Evolutionary conservation across 1,284 basidiomycete genomes (phyloP), one percentile per base, ranked within the genome.

Genomic region (Cryptococcus sp.): DNA sequence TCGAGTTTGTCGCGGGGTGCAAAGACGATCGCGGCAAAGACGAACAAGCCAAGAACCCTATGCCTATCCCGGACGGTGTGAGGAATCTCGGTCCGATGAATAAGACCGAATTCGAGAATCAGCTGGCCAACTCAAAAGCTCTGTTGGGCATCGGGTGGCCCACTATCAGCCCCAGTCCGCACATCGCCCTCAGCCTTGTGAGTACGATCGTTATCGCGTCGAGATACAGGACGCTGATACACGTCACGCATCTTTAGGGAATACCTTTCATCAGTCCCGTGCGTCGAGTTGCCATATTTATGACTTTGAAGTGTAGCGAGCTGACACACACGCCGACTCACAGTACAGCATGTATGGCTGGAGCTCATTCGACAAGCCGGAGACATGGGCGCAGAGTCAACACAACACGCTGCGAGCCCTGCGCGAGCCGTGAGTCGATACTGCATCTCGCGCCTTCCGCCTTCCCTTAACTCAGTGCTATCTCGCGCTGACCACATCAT

Each of bases 71-170:
- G 3, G 50, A 53, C 5, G 60, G 60, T 2, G 57, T 69, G 1
- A 49, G 55, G 16, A 64, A 67, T 54, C 20, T 64, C 2, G 68
- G 66, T 39, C 46, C 53, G 40, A 56, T 69, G 35, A 48, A 55
- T 22, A 41, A 57, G 15, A 48, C 38, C 1, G 55, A 62, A 40
- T 68, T 66, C 44, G 56, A 63, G 42, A 42, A 20, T n/a, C 56
- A 61, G 47, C 39, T 63, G 23, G 60, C 56, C 0, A 44, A 56
- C 25, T 61, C 63, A 31, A 60, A 62, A 16, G 56, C 47, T 1
- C 54, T 69, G 55, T 54, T 69, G 17, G 68, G 68, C 35, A 59
- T 69, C 15, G 68, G 68, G 10, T 54, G 53, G 47, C 68, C 68
- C 0, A 54, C 50, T 5, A 39, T 59, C 3, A 61, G 58, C 25